Conservation (phyloP, 352 stramenopile genomes). For the Globisporangium acanthophoron region DNA sequence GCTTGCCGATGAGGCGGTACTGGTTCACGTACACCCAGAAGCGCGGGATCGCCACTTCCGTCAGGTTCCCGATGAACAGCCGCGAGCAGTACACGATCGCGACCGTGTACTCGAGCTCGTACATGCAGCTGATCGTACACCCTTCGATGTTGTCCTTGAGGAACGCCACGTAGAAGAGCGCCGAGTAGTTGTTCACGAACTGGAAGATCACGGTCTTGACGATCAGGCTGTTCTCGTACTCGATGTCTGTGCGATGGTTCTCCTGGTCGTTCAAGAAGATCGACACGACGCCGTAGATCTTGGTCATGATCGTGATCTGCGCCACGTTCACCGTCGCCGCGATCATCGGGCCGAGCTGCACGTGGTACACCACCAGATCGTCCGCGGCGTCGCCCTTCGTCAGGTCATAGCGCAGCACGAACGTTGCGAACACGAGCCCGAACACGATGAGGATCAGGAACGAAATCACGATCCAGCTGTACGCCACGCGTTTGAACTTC, state of each 20-base stretch:
- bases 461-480: constrained; percentile 65
- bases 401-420: constrained; percentile 71
- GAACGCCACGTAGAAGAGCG: constrained; percentile 92
- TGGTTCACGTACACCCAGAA: constrained; percentile 71
- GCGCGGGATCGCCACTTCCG: constrained; percentile 65
- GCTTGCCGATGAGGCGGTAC: constrained; percentile 51
- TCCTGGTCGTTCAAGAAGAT: constrained; percentile 90
- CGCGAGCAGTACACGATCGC: constrained; percentile 90
- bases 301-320: constrained; percentile 89
- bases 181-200: constrained; percentile 95
- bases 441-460: constrained; percentile 77
- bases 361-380: constrained; percentile 52
- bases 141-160: constrained; percentile 81
- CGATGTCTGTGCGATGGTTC: constrained; percentile 88
- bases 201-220: constrained; percentile 95
- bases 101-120: constrained; percentile 88
- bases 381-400: constrained; percentile 55
- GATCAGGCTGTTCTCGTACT: constrained; percentile 91
- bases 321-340: constrained; percentile 33
- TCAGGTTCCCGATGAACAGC: constrained; percentile 75
- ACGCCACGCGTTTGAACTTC: constrained; percentile 64
- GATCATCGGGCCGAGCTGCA: constrained; percentile 67
- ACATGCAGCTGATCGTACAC: constrained; percentile 75
- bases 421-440: constrained; percentile 66
- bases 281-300: constrained; percentile 88